phyloP scores from a whole-genome alignment of 2,329 filamentous ascomycete species.

The Colletotrichum spinosum region DNA sequence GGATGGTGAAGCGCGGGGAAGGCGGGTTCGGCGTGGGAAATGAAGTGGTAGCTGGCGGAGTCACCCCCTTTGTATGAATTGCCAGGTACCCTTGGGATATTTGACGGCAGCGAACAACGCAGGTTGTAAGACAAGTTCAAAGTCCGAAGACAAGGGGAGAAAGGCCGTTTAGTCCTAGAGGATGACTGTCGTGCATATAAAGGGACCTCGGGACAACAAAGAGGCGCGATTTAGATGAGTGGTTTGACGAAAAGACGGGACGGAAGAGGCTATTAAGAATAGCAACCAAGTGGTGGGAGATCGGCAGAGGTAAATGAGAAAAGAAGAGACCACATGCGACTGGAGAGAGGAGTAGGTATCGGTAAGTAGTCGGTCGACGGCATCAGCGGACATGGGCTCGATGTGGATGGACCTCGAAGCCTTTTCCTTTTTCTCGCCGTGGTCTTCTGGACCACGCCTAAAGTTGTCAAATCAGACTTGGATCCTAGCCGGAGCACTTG shows the following conservation, averaged over 20 bases:
- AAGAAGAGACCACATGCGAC: too few species aligned
- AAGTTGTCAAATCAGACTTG: slow-evolving; percentile 26
- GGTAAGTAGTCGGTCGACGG: too few species aligned
- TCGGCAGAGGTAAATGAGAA: too few species aligned
- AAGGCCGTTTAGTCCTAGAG: slow-evolving; percentile 10
- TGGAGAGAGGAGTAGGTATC: too few species aligned
- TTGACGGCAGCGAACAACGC: background rate
- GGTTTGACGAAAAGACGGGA: too few species aligned
- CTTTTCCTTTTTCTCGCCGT: slow-evolving; percentile 3
- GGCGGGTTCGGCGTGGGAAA: too few species aligned
- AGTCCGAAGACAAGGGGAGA: slow-evolving; percentile 16
- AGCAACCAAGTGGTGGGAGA: too few species aligned
- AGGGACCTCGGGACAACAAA: too few species aligned
- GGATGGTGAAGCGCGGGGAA: background rate
- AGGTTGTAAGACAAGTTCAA: background rate
- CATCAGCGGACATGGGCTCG: slow-evolving; percentile 1
- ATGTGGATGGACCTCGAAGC: slow-evolving; percentile 16
- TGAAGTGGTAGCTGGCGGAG: background rate
- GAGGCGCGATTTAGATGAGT: too few species aligned
- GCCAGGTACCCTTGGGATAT: background rate
- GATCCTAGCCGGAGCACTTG: slow-evolving; percentile 20
- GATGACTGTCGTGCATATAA: too few species aligned
- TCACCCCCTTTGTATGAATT: slow-evolving; percentile 12
- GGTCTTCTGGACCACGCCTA: slow-evolving; percentile 21
- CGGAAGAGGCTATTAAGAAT: too few species aligned